A percentile compares a stretch with the other conserved stretches of the same genome.
Evolutionary conservation across 371 early-diverging fungal species (phyloP).

Genomic region (Lichtheimia corymbifera): DNA sequence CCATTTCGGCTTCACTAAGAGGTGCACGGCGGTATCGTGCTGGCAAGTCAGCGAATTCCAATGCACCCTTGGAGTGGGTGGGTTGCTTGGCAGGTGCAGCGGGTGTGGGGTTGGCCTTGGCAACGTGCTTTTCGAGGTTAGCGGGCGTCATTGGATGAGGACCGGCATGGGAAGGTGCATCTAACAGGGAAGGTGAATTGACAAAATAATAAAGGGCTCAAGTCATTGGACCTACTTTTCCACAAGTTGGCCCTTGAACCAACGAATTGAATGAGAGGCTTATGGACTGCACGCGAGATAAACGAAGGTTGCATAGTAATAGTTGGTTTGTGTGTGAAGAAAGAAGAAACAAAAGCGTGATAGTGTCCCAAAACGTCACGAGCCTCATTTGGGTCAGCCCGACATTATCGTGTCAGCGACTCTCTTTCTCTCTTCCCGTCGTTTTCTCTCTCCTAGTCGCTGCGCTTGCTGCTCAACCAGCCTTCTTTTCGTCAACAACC

Average conservation of each 20-base stretch:
- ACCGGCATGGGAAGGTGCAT: slow-evolving; percentile 38
- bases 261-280: slow-evolving; percentile 50
- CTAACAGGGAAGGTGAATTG: slow-evolving; percentile 11
- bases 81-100: slow-evolving; percentile 11
- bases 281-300: slow-evolving; percentile 45
- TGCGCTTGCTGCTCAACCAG: too few relatives aligned
- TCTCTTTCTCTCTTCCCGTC: too few relatives aligned
- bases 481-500: too few relatives aligned
- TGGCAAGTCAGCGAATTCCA: slow-evolving; percentile 43
- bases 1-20: slow-evolving; percentile 49
- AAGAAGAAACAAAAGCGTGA: slow-evolving; percentile 7
- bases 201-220: not conserved
- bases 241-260: slow-evolving; percentile 48
- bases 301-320: slow-evolving; percentile 42
- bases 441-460: too few relatives aligned
- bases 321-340: not conserved
- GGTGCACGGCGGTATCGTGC: slow-evolving; percentile 38
- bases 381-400: too few relatives aligned
- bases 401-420: too few relatives aligned
- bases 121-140: slow-evolving; percentile 49
- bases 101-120: slow-evolving; percentile 27
- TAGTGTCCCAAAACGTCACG: too few relatives aligned
- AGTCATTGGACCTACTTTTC: slow-evolving; percentile 34
- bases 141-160: slow-evolving; percentile 51
- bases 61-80: slow-evolving; percentile 7